Evolutionary conservation across 768 basidiomycete species (phyloP), one percentile per base, ranked within the genome.

Genomic region (Scleroderma citrinum): DNA sequence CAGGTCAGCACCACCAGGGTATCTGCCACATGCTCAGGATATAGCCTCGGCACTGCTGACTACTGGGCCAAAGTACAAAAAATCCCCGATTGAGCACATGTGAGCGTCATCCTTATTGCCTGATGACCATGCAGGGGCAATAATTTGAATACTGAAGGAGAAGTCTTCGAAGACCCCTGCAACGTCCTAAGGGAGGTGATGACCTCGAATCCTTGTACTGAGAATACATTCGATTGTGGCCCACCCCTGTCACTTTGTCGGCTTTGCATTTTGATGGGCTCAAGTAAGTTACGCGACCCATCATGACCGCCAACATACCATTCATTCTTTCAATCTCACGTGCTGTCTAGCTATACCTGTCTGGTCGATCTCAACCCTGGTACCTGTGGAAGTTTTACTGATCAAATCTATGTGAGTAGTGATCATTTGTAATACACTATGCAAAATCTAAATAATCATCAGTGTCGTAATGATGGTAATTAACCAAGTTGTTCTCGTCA

Each of bases 201-300:
- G 10, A 65, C 66, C 31, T 61, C 43, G 24, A 69, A 69, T 42
- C 65, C 66, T 0, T 69, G 68, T 58, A 52, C 39, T 17, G 23
- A 56, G 46, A 61, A 63, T 6, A 66, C 59, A 8, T 69, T 69
- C 36, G 62, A 59, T 2, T 69, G 65, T 49, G 59, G 57, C 26
- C 53, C 64, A 14, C 64, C 34, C 66, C 65, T 5, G 52, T 68
- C 44, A 56, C 61, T 3, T 59, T 57, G 46, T 57, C 51, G 17
- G 58, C 57, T 8, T 57, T 61, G 37, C 23, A 47, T n/a, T 26
- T 47, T 2, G 17, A 47, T 12, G 36, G 37, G 5, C 24, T 47
- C 23, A 39, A 38, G 46, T 38, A 21, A 17, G 36, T 14, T 39
- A 5, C 17, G 8, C 8, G 26, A 29, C 26, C 26, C 26, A 29